Conservation (phyloP, 2,329 filamentous ascomycete genomes). For the Phaeophleospora eucalypticola region DNA sequence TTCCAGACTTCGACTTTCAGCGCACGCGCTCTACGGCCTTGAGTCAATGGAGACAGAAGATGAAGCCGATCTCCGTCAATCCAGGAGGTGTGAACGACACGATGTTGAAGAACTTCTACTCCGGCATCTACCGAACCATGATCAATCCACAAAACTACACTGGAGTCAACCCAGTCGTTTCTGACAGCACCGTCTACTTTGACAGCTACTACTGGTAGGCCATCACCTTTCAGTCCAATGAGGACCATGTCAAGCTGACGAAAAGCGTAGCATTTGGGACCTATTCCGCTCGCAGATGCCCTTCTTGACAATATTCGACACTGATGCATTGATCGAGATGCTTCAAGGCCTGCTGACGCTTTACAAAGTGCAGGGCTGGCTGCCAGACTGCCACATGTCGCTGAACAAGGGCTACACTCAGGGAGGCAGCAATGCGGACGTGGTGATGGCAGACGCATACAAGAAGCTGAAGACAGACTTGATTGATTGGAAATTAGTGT, state of each 20-base stretch:
- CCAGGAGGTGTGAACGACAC: conserved; percentile 32
- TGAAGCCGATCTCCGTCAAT: conserved; percentile 37
- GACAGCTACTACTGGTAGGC: conserved; percentile 27
- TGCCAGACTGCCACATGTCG: conserved; percentile 69
- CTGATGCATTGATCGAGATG: conserved; percentile 59
- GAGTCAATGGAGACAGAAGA: conserved; percentile 38
- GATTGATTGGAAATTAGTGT: conserved; percentile 62
- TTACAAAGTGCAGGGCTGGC: conserved; percentile 64
- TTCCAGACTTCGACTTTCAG: conserved; percentile 60
- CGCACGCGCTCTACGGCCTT: conserved; percentile 41
- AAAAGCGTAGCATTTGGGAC: conserved; percentile 57
- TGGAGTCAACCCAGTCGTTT: conserved; percentile 39
- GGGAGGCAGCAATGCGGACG: conserved; percentile 67
- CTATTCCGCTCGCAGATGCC: conserved; percentile 62
- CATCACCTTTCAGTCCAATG: no score
- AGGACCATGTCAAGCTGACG: conserved; percentile 1
- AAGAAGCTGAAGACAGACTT: conserved; percentile 62
- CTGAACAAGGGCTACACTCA: conserved; percentile 63
- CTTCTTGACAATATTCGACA: conserved; percentile 62
- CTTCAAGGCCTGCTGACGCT: conserved; percentile 65
- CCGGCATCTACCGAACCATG: conserved; percentile 44
- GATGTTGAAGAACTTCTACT: conserved; percentile 43
- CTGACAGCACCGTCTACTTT: conserved; percentile 20
- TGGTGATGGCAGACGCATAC: conserved; percentile 67
- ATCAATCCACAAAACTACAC: conserved; percentile 46